Evolutionary conservation across 1,284 basidiomycete genomes (phyloP).

Genomic region (Trichosporon coremiiforme): DNA sequence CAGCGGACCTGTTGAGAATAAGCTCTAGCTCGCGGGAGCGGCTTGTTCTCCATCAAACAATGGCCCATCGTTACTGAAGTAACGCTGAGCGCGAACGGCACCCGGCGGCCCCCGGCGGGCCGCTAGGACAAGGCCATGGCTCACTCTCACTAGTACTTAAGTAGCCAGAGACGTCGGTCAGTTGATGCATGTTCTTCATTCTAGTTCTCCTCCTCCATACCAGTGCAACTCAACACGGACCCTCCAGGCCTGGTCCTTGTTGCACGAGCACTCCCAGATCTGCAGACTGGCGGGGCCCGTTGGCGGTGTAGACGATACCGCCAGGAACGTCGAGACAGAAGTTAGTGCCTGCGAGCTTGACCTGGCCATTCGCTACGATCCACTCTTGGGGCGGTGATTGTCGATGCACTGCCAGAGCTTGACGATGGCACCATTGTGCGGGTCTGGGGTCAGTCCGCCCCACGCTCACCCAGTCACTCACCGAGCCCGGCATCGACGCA

Average conservation of each 20-base stretch:
- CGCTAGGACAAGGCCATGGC: no score
- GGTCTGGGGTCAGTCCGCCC: slow-evolving; percentile 1
- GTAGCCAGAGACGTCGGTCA: no score
- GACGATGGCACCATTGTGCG: slow-evolving; percentile 27
- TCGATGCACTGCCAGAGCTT: slow-evolving; percentile 33
- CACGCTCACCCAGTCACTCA: not conserved
- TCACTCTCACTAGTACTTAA: no score
- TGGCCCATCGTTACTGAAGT: no score
- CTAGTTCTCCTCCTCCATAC: no score
- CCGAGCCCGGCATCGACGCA: not conserved
- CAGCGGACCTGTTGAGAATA: no score
- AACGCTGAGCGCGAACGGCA: no score
- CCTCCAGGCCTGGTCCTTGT: not conserved
- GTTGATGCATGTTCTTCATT: no score
- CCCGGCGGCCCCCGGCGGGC: no score
- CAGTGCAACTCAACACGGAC: no score
- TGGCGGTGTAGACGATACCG: not conserved
- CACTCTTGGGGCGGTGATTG: slow-evolving; percentile 31
- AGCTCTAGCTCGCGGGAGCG: no score
- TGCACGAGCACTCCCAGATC: not conserved
- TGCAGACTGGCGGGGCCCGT: not conserved
- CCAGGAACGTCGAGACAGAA: not conserved
- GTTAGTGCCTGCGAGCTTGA: not conserved
- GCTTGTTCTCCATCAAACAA: no score
- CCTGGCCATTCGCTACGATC: not conserved